Evolutionary conservation across 257 asterid genomes (phyloP), one percentile per base, ranked within the genome.

Genomic region (Gentiana straminea): DNA sequence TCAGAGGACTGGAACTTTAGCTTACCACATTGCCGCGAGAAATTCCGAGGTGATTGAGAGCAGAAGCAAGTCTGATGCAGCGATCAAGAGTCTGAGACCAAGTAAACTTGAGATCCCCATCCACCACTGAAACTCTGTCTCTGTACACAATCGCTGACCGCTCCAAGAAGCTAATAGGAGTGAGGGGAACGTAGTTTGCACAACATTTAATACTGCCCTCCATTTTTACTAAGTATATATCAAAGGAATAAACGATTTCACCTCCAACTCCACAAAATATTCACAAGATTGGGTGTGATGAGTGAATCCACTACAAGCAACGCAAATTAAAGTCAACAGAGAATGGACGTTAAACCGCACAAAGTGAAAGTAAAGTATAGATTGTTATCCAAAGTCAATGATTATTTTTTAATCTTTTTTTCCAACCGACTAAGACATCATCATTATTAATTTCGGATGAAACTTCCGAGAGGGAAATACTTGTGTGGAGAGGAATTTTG

Each of bases 101-200:
- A 3, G 74, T 68, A 67, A 58, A 72, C 5, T 3, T 57, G 15
- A 60, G n/a, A 41, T 51, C 35, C 13, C 64, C 71, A 54, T 52
- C 50, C 1, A 60, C 66, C 1, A 72, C 41, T 7, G 74, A 56
- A 64, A 59, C 44, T 51, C 58, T 60, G 33, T 72, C 74, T 35
- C 71, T 49, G 35, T 67, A 72, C 35, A 72, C 71, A 35, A 67
- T 41, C 4, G 74, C 74, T 2, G 77, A 65, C 32, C 74, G 64
- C 37, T 72, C 58, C 68, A 72, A 52, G 74, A 72, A 72, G 54
- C 68, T 60, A 34, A 68, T 63, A 44, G 77, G 74, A n/a, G 74
- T 67, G 35, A 72, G 57, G 41, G 77, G 68, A 15, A 64, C 43
- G 43, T 56, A 68, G 13, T 72, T 72, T 60, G 77, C 77, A 53